Conservation (phyloP, 306 rosid species). For the Heteromeles arbutifolia region DNA sequence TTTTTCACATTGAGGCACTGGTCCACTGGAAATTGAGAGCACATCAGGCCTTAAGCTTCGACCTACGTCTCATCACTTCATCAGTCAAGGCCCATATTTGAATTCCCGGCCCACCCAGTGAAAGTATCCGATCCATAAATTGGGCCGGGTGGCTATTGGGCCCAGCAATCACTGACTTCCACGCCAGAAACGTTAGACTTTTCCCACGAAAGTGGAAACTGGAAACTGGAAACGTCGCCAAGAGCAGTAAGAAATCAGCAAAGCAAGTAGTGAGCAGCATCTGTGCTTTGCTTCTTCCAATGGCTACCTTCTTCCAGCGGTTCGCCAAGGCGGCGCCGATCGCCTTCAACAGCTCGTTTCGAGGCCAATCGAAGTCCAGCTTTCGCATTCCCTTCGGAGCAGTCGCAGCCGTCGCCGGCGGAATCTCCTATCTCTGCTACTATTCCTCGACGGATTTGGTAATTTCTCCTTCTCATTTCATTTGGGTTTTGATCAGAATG, state of each 20-base stretch:
- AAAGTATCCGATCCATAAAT: not conserved
- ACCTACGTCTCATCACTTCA: not conserved
- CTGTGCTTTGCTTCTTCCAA: conserved; percentile 20
- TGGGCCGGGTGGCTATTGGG: not conserved
- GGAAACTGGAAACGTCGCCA: not conserved
- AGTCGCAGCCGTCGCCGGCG: conserved; percentile 78
- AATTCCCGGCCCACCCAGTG: not conserved
- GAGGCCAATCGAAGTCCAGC: conserved; percentile 42
- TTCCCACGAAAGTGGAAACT: not conserved
- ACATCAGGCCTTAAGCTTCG: too few relatives aligned
- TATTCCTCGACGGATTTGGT: conserved; percentile 58
- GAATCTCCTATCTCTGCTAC: conserved; percentile 59
- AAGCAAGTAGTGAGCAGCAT: not conserved
- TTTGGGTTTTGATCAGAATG: conserved; percentile 6
- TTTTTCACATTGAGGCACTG: too few relatives aligned
- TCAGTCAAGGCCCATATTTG: not conserved
- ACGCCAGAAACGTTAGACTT: not conserved
- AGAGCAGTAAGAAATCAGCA: not conserved
- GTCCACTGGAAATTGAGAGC: too few relatives aligned
- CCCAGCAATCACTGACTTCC: not conserved
- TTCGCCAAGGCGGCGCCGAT: conserved; percentile 54
- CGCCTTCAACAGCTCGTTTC: conserved; percentile 30
- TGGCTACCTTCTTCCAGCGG: conserved; percentile 68
- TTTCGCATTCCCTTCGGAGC: conserved; percentile 61
- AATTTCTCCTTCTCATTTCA: conserved; percentile 4